phyloP scores from a whole-genome alignment of 1,284 basidiomycete genomes.

The Heterobasidion occidentale region DNA sequence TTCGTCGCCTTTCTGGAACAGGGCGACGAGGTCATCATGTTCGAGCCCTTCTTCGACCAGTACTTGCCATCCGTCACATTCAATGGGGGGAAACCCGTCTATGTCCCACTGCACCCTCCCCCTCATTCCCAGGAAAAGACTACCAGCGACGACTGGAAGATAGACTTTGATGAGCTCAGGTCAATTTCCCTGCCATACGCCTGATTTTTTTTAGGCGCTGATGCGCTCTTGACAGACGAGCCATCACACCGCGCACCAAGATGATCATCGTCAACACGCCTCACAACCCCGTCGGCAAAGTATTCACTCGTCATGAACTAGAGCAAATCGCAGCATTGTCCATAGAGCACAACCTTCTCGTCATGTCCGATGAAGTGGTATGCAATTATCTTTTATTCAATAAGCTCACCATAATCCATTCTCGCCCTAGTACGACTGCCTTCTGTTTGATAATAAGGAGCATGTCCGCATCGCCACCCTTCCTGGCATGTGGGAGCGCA shows the following conservation, averaged over 20 bases:
- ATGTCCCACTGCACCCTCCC: slow-evolving; percentile 88
- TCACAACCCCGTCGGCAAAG: slow-evolving; percentile 95
- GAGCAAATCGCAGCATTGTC: slow-evolving; percentile 81
- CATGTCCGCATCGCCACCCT: slow-evolving; percentile 89
- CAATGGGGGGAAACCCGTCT: slow-evolving; percentile 90
- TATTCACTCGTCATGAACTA: slow-evolving; percentile 82
- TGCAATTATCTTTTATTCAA: slow-evolving; percentile 18
- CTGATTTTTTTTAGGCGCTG: neutral
- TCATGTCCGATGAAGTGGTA: slow-evolving; percentile 96
- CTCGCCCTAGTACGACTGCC: slow-evolving; percentile 75
- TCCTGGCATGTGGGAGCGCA: slow-evolving; percentile 98
- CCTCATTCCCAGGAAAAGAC: slow-evolving; percentile 43
- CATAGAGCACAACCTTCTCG: slow-evolving; percentile 87
- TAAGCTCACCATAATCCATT: neutral
- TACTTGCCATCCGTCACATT: slow-evolving; percentile 90
- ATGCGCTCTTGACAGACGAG: slow-evolving; percentile 36
- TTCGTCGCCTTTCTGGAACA: slow-evolving; percentile 83
- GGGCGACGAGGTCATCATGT: slow-evolving; percentile 96
- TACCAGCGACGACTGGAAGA: slow-evolving; percentile 77
- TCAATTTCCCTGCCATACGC: slow-evolving; percentile 20
- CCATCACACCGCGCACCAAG: slow-evolving; percentile 83
- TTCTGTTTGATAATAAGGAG: slow-evolving; percentile 83
- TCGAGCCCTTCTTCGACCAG: slow-evolving; percentile 98
- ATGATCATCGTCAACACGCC: slow-evolving; percentile 94
- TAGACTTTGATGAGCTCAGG: slow-evolving; percentile 84